Evolutionary conservation across 2,329 filamentous ascomycete genomes (phyloP), one percentile per base, ranked within the genome.

Genomic region (Akanthomyces muscarius): DNA sequence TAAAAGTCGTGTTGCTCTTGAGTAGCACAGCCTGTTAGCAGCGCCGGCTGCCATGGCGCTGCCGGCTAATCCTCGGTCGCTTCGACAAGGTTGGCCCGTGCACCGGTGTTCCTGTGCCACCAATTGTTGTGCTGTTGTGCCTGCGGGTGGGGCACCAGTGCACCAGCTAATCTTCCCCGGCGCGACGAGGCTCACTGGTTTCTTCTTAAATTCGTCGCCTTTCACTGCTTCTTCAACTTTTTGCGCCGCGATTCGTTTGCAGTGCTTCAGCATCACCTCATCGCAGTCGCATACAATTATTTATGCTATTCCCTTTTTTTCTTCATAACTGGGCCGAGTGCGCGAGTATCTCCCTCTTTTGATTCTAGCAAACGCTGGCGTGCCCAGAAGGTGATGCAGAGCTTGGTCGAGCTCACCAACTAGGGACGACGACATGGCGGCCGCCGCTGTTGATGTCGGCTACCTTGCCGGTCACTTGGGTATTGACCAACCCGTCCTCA

Each of bases 401-500:
- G 45, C 52, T 53, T 30, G 33, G 44, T n/a, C 45, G 41, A 10
- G 62, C 55, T 69, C 54, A 58, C 18, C 47, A 69, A 58, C 64
- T 70, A 66, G 69, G 64, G 74, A 65, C 66, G 79, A 69, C 64
- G 75, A 66, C 65, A 80, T 80, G 78, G 77, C 78, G 70, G 75
- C 76, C 65, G 74, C 74, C 65, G 75, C 73, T 68, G 75, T 92
- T 71, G 90, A 94, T 78, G 79, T 88, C 68, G 84, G 83, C 76
- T 92, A 90, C 77, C 78, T 94, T 70, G 87, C 89, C 74, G 83
- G 85, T 74, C 88, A 91, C 71, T 85, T 90, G 71, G 83, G 85
- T 71, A 78, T 93, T 73, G 83, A 89, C 33, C 83, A 91, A 76
- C 78, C 82, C 23, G 86, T 83, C 30, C 73, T 94, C 55, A 78